phyloP scores from a whole-genome alignment of 495 filamentous ascomycete genomes.

The Lophium mytilinum region DNA sequence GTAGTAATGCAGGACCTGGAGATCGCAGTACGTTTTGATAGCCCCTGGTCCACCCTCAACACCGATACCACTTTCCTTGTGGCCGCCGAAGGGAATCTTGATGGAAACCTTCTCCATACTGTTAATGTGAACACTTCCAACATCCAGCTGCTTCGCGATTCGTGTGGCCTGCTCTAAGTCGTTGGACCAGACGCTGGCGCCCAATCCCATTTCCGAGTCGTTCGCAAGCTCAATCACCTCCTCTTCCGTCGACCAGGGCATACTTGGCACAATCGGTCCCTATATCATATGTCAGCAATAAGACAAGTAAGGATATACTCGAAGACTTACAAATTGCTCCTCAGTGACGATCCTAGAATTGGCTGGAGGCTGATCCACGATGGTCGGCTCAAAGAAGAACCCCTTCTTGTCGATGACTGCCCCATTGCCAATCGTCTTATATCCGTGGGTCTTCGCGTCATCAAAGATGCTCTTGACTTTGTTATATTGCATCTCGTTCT shows the following conservation, averaged over 20 bases:
- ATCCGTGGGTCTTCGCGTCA: slow-evolving; percentile 35
- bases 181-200: slow-evolving; percentile 43
- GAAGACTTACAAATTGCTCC: slow-evolving; percentile 37
- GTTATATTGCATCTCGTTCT: slow-evolving; percentile 47
- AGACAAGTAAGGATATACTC: background rate
- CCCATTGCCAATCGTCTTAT: slow-evolving; percentile 37
- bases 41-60: slow-evolving; percentile 47
- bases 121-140: slow-evolving; percentile 41
- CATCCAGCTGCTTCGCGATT: slow-evolving; percentile 39
- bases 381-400: slow-evolving; percentile 48
- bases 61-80: slow-evolving; percentile 60
- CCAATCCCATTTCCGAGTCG: slow-evolving; percentile 40
- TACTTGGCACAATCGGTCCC: slow-evolving; percentile 43
- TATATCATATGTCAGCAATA: slow-evolving; percentile 8
- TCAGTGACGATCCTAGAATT: slow-evolving; percentile 42
- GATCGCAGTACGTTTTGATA: background rate
- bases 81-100: slow-evolving; percentile 53
- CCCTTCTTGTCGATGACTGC: slow-evolving; percentile 35
- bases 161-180: slow-evolving; percentile 38
- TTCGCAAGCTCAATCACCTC: slow-evolving; percentile 47
- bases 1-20: background rate
- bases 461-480: slow-evolving; percentile 39
- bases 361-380: slow-evolving; percentile 52
- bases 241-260: slow-evolving; percentile 42
- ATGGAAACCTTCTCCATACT: slow-evolving; percentile 38